Conservation (phyloP, 1,284 basidiomycete species). For the Papiliotrema terrestris region DNA sequence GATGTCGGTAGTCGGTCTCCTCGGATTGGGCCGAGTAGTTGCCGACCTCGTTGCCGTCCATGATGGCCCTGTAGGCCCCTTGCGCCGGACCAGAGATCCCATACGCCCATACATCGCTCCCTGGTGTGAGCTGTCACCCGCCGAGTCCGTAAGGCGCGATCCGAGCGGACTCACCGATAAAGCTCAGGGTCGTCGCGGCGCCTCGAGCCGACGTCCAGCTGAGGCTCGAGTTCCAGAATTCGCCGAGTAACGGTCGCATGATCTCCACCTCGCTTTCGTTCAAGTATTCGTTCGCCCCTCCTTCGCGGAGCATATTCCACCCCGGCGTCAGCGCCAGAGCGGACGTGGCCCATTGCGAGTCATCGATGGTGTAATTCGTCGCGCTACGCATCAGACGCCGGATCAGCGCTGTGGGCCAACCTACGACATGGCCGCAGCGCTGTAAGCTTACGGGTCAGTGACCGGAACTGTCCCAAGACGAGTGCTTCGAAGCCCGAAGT, state of each 20-base stretch:
- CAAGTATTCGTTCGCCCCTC: conserved; percentile 24
- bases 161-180: conserved; percentile 15
- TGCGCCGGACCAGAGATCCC: conserved; percentile 23
- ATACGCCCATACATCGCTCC: conserved; percentile 28
- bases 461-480: no score
- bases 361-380: conserved; percentile 32
- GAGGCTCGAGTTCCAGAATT: conserved; percentile 26
- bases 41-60: conserved; percentile 17
- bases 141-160: not conserved
- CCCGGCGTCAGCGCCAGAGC: conserved; percentile 20
- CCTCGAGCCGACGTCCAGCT: conserved; percentile 25
- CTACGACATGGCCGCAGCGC: no score
- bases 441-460: no score
- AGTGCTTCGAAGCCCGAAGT: no score
- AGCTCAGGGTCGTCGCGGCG: conserved; percentile 17
- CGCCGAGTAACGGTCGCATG: conserved; percentile 17
- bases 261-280: conserved; percentile 12
- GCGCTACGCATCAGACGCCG: not conserved
- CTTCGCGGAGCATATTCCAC: conserved; percentile 35
- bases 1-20: conserved; percentile 9
- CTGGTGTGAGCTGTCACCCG: conserved; percentile 10
- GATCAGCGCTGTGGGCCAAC: no score
- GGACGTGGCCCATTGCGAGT: conserved; percentile 31
- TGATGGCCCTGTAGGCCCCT: conserved; percentile 10
- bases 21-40: conserved; percentile 10